Evolutionary conservation across 108 stramenopile genomes (phyloP), one percentile per base, ranked within the genome.

Genomic region (Cylindrotheca closterium): DNA sequence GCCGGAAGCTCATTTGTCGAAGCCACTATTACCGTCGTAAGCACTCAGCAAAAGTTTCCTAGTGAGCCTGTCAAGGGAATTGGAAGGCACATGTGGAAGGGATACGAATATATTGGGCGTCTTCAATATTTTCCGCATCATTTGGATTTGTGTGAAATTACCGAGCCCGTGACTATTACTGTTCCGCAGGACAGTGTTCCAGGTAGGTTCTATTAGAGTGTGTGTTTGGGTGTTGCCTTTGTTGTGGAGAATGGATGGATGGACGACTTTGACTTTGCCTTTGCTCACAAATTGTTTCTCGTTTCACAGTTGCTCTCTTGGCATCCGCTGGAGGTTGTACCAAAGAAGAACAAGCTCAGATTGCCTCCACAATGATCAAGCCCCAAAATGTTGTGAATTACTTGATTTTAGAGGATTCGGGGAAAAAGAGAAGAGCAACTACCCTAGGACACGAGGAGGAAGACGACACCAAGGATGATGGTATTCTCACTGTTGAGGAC

Each of bases 71-170:
- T 73, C 30, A 12, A 51, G 25, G 37, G 65, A 4, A 24, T 73
- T 17, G 71, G 71, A 7, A 59, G 70, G 24, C 48, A 33, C 21
- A 30, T 82, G 3, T 61, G 62, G 59, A 60, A 55, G 18, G 74
- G 70, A 19, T 71, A 67, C 33, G 66, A 74, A 32, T 82, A 82
- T 54, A 65, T 78, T 66, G 81, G 70, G 10, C 77, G 74, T 2
- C 23, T 78, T 27, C 81, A 82, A 37, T 68, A 49, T 34, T 10
- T 82, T 0, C 32, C 46, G 17, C 48, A 53, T 8, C 71, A 75
- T 53, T 49, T 51, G 30, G 46, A 65, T 7, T 62, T 78, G 12
- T 78, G 81, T 58, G 65, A 64, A 2, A 45, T 25, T 8, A 32
- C 8, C 34, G 37, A 55, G 19, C 46, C 47, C 19, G 48, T 74